These are phyloP conservation scores for Annona squamosa DNA, from an alignment of 164 flowering plant genomes.

Conservation along the genomic window DNA sequence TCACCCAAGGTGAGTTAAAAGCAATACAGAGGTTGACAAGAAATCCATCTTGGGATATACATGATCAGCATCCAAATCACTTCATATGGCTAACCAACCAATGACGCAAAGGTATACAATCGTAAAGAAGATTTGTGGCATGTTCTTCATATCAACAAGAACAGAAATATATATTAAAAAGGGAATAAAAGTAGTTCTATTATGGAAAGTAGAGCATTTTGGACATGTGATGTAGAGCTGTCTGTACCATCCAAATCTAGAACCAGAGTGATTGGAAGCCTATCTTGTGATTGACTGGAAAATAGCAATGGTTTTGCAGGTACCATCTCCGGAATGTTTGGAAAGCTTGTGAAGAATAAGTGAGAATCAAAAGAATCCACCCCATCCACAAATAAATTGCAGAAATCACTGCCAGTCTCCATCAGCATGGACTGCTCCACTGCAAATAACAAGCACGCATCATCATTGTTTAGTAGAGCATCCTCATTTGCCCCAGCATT, in stretches of 20 bases:
- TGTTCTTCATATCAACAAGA: background rate
- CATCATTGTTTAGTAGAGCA: constrained; percentile 22
- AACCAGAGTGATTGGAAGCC: constrained; percentile 61
- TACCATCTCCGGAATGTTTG: constrained; percentile 50
- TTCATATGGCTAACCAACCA: background rate
- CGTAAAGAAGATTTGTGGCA: too few species aligned
- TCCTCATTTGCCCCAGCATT: constrained; percentile 28
- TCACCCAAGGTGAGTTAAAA: background rate
- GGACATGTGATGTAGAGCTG: background rate
- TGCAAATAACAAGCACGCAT: constrained; percentile 40
- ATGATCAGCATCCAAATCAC: background rate
- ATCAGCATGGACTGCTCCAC: constrained; percentile 41
- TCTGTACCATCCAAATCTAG: constrained; percentile 87
- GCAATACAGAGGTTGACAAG: background rate
- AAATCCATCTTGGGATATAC: background rate
- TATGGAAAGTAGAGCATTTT: background rate
- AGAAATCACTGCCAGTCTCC: constrained; percentile 32
- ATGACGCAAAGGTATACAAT: background rate
- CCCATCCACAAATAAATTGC: constrained; percentile 28
- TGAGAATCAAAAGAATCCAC: constrained; percentile 54
- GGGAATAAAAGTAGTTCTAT: background rate
- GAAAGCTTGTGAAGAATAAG: constrained; percentile 42
- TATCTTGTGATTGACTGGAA: constrained; percentile 36
- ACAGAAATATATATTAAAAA: background rate
- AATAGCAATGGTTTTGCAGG: constrained; percentile 26